Conservation (phyloP, 495 filamentous ascomycete genomes). For the Venustampulla echinocandica region DNA sequence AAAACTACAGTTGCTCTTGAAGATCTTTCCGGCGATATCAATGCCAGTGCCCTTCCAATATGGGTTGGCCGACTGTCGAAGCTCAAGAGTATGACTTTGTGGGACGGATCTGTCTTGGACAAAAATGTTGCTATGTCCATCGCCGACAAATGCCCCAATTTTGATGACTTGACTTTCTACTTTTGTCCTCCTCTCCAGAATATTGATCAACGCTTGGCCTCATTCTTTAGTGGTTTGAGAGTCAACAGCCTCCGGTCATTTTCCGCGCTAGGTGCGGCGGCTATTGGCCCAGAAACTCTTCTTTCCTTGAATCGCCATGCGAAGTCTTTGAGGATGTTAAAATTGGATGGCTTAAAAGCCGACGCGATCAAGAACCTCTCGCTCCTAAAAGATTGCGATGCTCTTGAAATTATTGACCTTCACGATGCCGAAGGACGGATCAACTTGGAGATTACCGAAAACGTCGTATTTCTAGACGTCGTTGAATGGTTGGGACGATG, state of each 20-base stretch:
- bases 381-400: conserved; percentile 42
- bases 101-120: conserved; percentile 48
- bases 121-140: conserved; percentile 45
- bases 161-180: conserved; percentile 52
- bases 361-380: conserved; percentile 38
- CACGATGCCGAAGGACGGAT: conserved; percentile 29
- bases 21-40: conserved; percentile 29
- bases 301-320: conserved; percentile 49
- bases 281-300: conserved; percentile 46
- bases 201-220: conserved; percentile 44
- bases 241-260: conserved; percentile 53
- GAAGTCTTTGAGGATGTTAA: conserved; percentile 45
- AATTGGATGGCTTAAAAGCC: conserved; percentile 40
- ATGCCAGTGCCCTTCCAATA: conserved; percentile 23
- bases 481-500: conserved; percentile 49
- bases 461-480: conserved; percentile 42
- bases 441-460: conserved; percentile 35
- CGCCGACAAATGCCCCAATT: conserved; percentile 46
- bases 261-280: conserved; percentile 42
- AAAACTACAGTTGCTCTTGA: conserved; percentile 36
- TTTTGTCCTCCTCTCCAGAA: conserved; percentile 22
- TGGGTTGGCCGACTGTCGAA: conserved; percentile 31
- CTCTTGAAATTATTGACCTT: conserved; percentile 45
- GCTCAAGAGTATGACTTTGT: conserved; percentile 42
- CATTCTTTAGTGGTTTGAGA: conserved; percentile 47